These are phyloP conservation scores for Aspergillus heteromorphus DNA, from an alignment of 495 filamentous ascomycete species.

Conservation along the genomic window DNA sequence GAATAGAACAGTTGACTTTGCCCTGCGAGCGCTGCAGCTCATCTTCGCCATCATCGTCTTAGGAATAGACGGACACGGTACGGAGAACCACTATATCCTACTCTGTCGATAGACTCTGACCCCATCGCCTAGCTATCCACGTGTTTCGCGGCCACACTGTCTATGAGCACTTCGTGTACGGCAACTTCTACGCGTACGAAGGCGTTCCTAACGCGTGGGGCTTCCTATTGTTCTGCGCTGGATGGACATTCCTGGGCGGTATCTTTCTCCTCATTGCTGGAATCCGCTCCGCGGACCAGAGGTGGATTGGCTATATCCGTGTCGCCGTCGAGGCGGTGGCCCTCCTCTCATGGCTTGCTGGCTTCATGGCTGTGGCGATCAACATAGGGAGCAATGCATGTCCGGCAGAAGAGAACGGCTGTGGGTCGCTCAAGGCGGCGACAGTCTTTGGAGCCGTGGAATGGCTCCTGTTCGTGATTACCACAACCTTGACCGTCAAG, in stretches of 20 bases:
- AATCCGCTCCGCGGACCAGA: constrained; percentile 14
- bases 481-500: constrained; percentile 16
- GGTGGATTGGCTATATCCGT: constrained; percentile 20
- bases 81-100: constrained; percentile 12
- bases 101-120: constrained; percentile 17
- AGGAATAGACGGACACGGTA: constrained; percentile 26
- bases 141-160: constrained; percentile 22
- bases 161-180: constrained; percentile 19
- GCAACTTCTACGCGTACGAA: constrained; percentile 21
- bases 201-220: constrained; percentile 25
- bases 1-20: constrained; percentile 17
- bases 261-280: constrained; percentile 19
- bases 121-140: constrained; percentile 21
- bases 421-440: constrained; percentile 20
- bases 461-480: constrained; percentile 26
- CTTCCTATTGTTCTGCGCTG: constrained; percentile 28
- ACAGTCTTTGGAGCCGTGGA: constrained; percentile 23
- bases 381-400: constrained; percentile 9
- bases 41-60: constrained; percentile 26
- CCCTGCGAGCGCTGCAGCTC: constrained; percentile 25
- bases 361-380: constrained; percentile 26
- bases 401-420: constrained; percentile 11
- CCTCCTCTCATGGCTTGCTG: constrained; percentile 26
- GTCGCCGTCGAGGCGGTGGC: constrained; percentile 20
- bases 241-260: constrained; percentile 20